A percentile compares a stretch with the other conserved stretches of the same genome.
Conservation (phyloP, 257 asterid species). For the Cruciata laevipes region DNA sequence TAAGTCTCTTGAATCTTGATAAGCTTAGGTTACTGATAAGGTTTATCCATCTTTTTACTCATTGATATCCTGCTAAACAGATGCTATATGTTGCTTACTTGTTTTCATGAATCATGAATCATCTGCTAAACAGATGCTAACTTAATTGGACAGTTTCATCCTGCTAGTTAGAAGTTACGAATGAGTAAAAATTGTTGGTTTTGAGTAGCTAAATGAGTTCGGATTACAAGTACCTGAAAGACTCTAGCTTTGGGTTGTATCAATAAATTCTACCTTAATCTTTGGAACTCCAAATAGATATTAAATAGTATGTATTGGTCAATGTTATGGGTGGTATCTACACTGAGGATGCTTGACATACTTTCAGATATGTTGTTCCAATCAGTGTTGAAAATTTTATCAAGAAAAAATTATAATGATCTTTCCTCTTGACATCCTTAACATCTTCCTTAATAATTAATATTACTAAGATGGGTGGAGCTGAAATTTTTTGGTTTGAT, state of each 20-base stretch:
- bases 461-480: neutral
- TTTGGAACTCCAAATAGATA: neutral
- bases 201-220: neutral
- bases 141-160: neutral
- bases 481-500: neutral
- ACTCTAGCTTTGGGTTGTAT: neutral
- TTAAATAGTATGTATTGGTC: neutral
- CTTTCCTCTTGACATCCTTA: neutral
- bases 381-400: neutral
- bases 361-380: neutral
- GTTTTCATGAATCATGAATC: neutral
- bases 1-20: neutral
- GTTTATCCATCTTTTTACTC: neutral
- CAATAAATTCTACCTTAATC: neutral
- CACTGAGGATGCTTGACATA: neutral
- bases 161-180: neutral
- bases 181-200: neutral
- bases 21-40: neutral
- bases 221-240: neutral
- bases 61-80: neutral
- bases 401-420: neutral
- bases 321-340: neutral
- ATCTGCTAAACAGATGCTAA: neutral
- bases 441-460: conserved; percentile 1
- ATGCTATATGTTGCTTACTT: neutral